Evolutionary conservation across 768 basidiomycete genomes (phyloP).

Genomic region (Psilocybe tampanensis): DNA sequence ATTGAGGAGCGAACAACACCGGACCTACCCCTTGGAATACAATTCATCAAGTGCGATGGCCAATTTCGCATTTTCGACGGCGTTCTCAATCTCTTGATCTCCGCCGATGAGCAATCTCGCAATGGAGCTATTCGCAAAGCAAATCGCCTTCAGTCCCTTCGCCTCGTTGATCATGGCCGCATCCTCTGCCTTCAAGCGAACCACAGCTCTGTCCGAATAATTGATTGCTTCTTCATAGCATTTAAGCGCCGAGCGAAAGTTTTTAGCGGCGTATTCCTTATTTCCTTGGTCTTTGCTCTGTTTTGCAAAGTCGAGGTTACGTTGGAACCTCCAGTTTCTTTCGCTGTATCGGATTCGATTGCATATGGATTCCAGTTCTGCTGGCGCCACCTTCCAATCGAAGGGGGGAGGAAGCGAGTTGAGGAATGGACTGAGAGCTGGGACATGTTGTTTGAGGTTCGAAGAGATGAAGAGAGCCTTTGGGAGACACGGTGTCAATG

Average conservation of each 20-base stretch:
- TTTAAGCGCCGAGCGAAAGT: not conserved
- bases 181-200: not conserved
- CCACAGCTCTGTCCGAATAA: not conserved
- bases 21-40: constrained; percentile 7
- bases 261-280: not conserved
- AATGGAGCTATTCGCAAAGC: constrained; percentile 3
- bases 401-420: constrained; percentile 14
- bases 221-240: constrained; percentile 3
- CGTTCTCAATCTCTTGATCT: not conserved
- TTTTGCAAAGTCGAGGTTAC: not conserved
- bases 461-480: constrained; percentile 9
- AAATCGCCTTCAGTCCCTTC: not conserved
- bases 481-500: constrained; percentile 13
- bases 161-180: not conserved
- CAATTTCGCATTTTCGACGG: not conserved
- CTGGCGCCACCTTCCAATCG: constrained; percentile 12
- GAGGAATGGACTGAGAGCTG: constrained; percentile 18
- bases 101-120: not conserved
- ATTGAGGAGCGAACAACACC: not conserved
- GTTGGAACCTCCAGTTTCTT: constrained; percentile 2
- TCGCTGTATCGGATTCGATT: constrained; percentile 4
- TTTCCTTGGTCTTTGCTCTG: constrained; percentile 8
- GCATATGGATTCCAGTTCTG: constrained; percentile 5
- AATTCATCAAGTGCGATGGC: not conserved
- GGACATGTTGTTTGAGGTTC: constrained; percentile 13